Percentiles rank a stretch among this genome's conserved stretches.
Evolutionary conservation across 2,329 filamentous ascomycete species (phyloP).

Genomic region (Fusarium caatingaense): DNA sequence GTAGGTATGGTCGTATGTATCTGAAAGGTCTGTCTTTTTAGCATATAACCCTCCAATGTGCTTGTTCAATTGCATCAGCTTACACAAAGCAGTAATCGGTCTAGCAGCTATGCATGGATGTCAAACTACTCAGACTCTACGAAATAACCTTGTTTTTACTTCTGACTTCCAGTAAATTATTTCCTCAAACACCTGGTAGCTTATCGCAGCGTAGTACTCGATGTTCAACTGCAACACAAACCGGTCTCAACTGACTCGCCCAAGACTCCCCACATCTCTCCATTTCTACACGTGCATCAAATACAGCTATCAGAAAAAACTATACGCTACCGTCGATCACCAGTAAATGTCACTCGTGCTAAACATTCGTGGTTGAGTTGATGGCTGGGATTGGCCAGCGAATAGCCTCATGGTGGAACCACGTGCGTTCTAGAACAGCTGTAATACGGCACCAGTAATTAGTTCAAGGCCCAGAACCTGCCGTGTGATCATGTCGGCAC

Average conservation of each 20-base stretch:
- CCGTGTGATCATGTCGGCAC: constrained; percentile 31
- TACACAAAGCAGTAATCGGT: too few relatives aligned
- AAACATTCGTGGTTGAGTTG: constrained; percentile 30
- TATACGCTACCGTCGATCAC: not conserved
- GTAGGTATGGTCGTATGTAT: not conserved
- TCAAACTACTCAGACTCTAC: not conserved
- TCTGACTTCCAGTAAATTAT: not conserved
- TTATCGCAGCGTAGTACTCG: not conserved
- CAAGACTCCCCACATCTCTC: constrained; percentile 1
- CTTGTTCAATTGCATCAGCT: not conserved
- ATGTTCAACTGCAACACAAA: not conserved
- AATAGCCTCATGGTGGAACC: constrained; percentile 30
- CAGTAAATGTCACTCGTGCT: not conserved
- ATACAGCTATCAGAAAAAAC: not conserved
- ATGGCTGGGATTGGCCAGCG: constrained; percentile 32
- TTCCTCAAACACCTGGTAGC: not conserved
- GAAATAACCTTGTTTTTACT: not conserved
- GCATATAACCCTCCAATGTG: accelerated
- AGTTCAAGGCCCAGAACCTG: constrained; percentile 10
- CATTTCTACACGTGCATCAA: constrained; percentile 17
- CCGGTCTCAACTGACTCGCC: not conserved
- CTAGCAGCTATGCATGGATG: not conserved
- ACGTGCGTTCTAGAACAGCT: constrained; percentile 34
- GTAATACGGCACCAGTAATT: constrained; percentile 31
- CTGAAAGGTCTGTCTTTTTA: accelerated